Evolutionary conservation across 768 basidiomycete species (phyloP), one percentile per base, ranked within the genome.

Genomic region (Tricholoma furcatifolium): DNA sequence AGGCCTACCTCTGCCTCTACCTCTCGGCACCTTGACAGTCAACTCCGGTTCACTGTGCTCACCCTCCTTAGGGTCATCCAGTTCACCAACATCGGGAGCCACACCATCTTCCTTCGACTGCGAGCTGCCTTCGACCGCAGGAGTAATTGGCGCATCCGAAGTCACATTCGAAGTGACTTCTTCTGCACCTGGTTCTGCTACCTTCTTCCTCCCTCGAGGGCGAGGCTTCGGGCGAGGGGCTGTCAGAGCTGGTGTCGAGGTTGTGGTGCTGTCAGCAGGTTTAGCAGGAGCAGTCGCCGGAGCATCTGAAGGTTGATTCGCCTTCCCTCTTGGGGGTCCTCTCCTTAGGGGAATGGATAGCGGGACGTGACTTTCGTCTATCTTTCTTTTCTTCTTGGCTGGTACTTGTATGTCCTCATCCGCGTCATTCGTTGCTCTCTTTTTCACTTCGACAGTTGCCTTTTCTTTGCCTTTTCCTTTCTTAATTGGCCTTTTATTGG

Each of bases 391-490:
- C 51, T 55, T 57, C 51, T 59, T 60, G 15, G 41, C 10, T 8
- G 53, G 45, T 31, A 11, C 35, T 14, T 24, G 47, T 0, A 50
- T 43, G 2, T 23, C 46, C 11, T 50, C 44, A 5, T 34, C 34
- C 10, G 18, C 18, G 1, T 36, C 53, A 10, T 38, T 27, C 6
- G 15, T 17, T 2, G 14, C 47, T 2, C 53, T 34, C 23, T 54
- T 54, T 17, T 21, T 17, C 21, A 18, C 27, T 20, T 18, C 11
- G 7, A 6, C 59, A 24, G n/a, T 40, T 34, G 44, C 58, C 32
- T 57, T 59, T 21, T 43, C 60, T 57, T 65, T 69, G 14, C 62
- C 56, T 45, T 63, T 64, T 20, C 51, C 48, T 43, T 59, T 57
- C 21, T 47, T 57, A 32, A 61, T 57, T 23, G 62, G 62, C 23